phyloP scores from a whole-genome alignment of 306 rosid genomes.

The Cicer bijugum region DNA sequence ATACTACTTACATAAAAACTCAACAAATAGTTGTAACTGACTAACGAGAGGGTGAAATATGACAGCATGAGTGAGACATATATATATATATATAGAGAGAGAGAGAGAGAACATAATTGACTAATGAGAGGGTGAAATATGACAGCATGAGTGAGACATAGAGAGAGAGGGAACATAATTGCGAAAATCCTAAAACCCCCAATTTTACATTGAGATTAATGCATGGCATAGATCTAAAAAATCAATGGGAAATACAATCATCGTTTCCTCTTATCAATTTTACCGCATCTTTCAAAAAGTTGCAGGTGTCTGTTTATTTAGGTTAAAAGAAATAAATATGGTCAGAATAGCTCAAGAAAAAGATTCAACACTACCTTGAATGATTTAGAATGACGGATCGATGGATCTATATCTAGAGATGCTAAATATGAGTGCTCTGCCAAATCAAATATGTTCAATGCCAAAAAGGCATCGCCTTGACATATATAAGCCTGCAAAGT shows the following conservation, averaged over 20 bases:
- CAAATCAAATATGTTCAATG: no score
- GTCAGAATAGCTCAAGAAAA: no score
- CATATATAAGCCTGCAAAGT: no score
- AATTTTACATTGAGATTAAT: conserved; percentile 18
- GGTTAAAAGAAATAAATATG: no score
- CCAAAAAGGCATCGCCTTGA: no score
- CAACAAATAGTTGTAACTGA: conserved; percentile 10
- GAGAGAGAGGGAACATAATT: not conserved
- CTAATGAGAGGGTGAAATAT: not conserved
- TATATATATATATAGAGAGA: no score
- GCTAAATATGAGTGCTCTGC: no score
- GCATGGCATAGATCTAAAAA: conserved; percentile 7
- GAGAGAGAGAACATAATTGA: not conserved
- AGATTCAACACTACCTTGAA: no score
- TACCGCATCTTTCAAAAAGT: conserved; percentile 35
- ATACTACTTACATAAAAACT: not conserved
- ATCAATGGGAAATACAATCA: conserved; percentile 28
- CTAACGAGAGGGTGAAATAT: not conserved
- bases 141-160: not conserved
- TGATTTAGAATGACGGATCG: no score
- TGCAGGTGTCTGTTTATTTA: not conserved
- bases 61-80: not conserved
- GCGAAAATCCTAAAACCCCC: not conserved
- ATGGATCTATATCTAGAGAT: no score
- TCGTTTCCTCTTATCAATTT: conserved; percentile 14